These are phyloP conservation scores for Rhodosorus marinus DNA, from an alignment of 23 red algal genomes.

Conservation along the genomic window DNA sequence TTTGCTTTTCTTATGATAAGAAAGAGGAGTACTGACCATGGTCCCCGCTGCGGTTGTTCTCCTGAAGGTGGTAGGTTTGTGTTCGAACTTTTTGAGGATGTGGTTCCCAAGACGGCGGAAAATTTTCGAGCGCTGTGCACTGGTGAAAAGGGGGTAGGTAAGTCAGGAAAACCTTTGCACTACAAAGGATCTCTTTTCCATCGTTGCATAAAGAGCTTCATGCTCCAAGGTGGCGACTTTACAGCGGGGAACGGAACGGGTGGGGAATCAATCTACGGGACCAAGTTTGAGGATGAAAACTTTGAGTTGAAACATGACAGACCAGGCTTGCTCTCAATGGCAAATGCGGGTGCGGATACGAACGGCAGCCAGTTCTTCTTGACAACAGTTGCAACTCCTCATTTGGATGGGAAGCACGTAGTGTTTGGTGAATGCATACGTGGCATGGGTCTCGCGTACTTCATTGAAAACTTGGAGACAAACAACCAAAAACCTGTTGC, in stretches of 20 bases:
- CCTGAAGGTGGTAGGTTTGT: constrained; percentile 20
- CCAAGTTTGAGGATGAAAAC: constrained; percentile 26
- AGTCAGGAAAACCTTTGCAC: too few species aligned
- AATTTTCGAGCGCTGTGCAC: constrained; percentile 35
- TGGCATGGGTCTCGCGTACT: constrained; percentile 16
- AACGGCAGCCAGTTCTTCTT: constrained; percentile 83
- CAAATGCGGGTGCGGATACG: constrained; percentile 70
- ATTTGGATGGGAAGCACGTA: constrained; percentile 73
- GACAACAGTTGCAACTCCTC: constrained; percentile 42
- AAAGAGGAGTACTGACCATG: too few species aligned
- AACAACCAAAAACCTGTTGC: constrained; percentile 26
- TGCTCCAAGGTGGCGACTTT: constrained; percentile 4
- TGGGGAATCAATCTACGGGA: constrained; percentile 15
- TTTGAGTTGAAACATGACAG: constrained; percentile 9
- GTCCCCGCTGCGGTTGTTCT: too few species aligned
- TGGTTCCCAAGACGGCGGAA: constrained; percentile 21
- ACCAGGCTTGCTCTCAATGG: constrained; percentile 26
- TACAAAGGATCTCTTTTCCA: constrained; percentile 7
- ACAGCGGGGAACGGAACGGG: constrained; percentile 9
- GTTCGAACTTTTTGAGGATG: constrained; percentile 12
- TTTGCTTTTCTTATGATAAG: too few species aligned
- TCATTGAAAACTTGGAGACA: constrained; percentile 12
- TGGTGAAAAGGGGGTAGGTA: constrained; percentile 5
- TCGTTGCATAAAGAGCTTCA: background rate
- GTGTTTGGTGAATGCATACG: constrained; percentile 58